phyloP scores from a whole-genome alignment of 257 asterid genomes.

The Fraxinus cuspidata region DNA sequence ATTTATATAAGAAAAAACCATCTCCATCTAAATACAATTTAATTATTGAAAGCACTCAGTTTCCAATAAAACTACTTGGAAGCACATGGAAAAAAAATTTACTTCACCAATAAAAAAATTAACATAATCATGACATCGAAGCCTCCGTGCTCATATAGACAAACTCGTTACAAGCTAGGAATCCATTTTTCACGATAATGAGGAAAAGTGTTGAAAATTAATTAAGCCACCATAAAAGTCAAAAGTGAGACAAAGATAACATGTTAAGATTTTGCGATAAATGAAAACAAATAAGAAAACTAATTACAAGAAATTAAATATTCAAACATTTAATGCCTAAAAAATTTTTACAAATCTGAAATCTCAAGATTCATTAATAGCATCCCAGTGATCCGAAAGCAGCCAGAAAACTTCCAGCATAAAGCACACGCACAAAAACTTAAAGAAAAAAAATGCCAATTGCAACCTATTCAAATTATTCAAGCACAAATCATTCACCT shows the following conservation, averaged over 20 bases:
- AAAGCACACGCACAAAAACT: constrained; percentile 18
- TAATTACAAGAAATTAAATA: constrained; percentile 17
- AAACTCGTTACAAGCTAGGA: background rate
- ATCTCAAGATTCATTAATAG: background rate
- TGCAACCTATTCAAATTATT: constrained; percentile 9
- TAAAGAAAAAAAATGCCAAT: background rate
- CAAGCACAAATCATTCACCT: constrained; percentile 9
- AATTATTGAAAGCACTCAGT: background rate
- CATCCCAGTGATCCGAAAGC: constrained; percentile 5
- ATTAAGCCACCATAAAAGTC: background rate
- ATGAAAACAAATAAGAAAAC: constrained; percentile 14
- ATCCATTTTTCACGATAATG: constrained; percentile 10
- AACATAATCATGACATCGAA: constrained; percentile 8
- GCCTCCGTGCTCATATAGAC: constrained; percentile 12
- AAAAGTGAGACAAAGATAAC: constrained; percentile 10
- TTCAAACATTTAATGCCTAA: constrained; percentile 29
- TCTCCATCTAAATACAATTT: background rate
- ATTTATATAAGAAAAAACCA: background rate
- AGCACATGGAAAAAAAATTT: background rate
- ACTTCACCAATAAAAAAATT: background rate
- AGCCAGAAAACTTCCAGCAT: constrained; percentile 17
- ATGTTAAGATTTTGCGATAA: constrained; percentile 25
- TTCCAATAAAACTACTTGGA: background rate
- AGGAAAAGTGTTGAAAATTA: constrained; percentile 5
- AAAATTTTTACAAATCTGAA: constrained; percentile 20